phyloP scores from a whole-genome alignment of 768 basidiomycete genomes.

The Pulveroboletus frians region DNA sequence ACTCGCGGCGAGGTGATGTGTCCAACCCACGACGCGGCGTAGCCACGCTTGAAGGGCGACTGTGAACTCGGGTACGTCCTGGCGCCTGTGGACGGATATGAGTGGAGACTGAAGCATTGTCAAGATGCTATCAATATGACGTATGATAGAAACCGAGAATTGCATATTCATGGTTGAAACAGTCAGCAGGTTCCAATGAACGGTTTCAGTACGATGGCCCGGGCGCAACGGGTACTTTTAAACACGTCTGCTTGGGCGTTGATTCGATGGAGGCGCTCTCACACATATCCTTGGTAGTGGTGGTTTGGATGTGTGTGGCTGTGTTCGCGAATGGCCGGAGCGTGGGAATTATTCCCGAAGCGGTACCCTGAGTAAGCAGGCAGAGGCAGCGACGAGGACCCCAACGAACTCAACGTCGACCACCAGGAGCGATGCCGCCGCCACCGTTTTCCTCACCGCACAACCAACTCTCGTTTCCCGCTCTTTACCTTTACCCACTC shows the following conservation, averaged over 20 bases:
- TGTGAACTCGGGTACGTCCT: neutral
- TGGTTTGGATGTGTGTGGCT: neutral
- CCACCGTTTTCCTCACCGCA: slow-evolving; percentile 30
- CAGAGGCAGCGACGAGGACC: slow-evolving; percentile 8
- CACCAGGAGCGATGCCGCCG: slow-evolving; percentile 30
- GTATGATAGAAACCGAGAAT: neutral
- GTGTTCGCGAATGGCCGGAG: slow-evolving; percentile 2
- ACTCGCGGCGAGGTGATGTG: too few species aligned
- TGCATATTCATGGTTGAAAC: too few species aligned
- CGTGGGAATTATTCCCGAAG: slow-evolving; percentile 5
- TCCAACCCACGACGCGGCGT: too few species aligned
- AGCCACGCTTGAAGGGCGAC: too few species aligned
- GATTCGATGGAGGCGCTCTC: too few species aligned
- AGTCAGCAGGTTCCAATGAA: too few species aligned
- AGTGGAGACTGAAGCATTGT: too few species aligned
- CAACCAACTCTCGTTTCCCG: slow-evolving; percentile 29
- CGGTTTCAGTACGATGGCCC: too few species aligned
- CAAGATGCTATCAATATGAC: neutral
- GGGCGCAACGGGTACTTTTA: too few species aligned
- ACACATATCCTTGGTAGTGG: too few species aligned
- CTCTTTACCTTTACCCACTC: slow-evolving; percentile 78
- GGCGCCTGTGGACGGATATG: too few species aligned
- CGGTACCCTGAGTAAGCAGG: slow-evolving; percentile 10
- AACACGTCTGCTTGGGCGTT: too few species aligned
- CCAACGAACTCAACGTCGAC: slow-evolving; percentile 17